A percentile compares a stretch with the other conserved stretches of the same genome.
Conservation (phyloP, 192 early-diverging fungal genomes). For the Coemansia asiatica region DNA sequence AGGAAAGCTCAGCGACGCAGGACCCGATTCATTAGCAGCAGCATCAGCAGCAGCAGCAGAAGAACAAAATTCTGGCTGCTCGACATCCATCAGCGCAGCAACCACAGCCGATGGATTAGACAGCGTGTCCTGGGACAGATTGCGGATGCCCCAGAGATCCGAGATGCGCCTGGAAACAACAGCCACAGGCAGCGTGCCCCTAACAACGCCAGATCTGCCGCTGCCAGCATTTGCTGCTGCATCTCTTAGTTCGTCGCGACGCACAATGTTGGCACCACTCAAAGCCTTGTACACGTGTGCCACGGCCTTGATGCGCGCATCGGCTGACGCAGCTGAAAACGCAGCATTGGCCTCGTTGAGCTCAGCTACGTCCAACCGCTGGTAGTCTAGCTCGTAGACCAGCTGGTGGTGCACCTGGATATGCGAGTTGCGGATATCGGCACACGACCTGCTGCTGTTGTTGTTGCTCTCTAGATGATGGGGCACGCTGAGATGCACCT, state of each 20-base stretch:
- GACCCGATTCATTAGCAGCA: not conserved
- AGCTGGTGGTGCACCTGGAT: constrained; percentile 52
- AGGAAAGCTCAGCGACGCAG: not conserved
- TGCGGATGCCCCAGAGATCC: constrained; percentile 33
- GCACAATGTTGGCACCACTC: constrained; percentile 28
- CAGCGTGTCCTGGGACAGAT: constrained; percentile 10
- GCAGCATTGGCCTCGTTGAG: not conserved
- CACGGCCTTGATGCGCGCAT: constrained; percentile 24
- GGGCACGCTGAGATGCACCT: constrained; percentile 14
- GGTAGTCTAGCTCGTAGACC: constrained; percentile 42
- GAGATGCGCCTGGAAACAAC: constrained; percentile 26
- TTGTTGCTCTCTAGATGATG: not conserved
- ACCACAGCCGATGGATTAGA: not conserved
- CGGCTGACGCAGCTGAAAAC: not conserved
- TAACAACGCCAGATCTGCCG: constrained; percentile 4
- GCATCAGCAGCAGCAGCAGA: not conserved
- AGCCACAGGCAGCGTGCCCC: constrained; percentile 37
- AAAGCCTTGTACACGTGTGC: constrained; percentile 21
- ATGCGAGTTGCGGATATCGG: constrained; percentile 45
- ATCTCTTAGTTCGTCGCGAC: constrained; percentile 20
- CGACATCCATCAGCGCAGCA: not conserved
- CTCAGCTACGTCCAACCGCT: not conserved
- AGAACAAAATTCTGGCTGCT: not conserved
- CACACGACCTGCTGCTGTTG: not conserved
- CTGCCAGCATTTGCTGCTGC: not conserved